These are phyloP conservation scores for Hemileia vastatrix DNA, from an alignment of 1,284 basidiomycete species.

Conservation along the genomic window DNA sequence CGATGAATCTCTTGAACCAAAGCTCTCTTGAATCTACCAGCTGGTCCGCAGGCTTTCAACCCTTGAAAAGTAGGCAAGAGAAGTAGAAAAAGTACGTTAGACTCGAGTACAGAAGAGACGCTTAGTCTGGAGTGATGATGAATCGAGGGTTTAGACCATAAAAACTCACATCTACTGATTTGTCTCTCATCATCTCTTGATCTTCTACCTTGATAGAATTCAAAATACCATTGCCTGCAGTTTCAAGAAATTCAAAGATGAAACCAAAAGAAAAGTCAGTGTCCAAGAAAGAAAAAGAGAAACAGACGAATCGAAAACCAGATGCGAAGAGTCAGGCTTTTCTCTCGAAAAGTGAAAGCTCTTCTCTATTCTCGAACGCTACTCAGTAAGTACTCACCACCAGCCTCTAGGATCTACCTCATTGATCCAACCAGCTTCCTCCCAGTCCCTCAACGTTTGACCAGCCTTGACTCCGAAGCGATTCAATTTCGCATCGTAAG, in stretches of 20 bases:
- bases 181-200: conserved; percentile 48
- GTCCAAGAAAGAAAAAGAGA: no score
- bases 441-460: conserved; percentile 48
- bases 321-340: not conserved
- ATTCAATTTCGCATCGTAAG: conserved; percentile 45
- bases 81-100: not conserved
- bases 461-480: conserved; percentile 47
- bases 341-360: no score
- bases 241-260: no score
- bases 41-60: conserved; percentile 48
- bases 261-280: no score
- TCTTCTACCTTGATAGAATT: conserved; percentile 48
- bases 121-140: not conserved
- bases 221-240: conserved; percentile 48
- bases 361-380: not conserved
- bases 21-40: conserved; percentile 47
- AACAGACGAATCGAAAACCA: no score
- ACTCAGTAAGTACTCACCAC: no score
- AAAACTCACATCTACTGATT: conserved; percentile 46
- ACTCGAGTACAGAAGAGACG: not conserved
- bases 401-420: conserved; percentile 48
- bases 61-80: conserved; percentile 38
- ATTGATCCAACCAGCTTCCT: conserved; percentile 49
- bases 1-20: conserved; percentile 47
- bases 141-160: no score